Base-by-base conservation (phyloP, 2,329 filamentous ascomycete species). In the Fusarium sacchari region DNA sequence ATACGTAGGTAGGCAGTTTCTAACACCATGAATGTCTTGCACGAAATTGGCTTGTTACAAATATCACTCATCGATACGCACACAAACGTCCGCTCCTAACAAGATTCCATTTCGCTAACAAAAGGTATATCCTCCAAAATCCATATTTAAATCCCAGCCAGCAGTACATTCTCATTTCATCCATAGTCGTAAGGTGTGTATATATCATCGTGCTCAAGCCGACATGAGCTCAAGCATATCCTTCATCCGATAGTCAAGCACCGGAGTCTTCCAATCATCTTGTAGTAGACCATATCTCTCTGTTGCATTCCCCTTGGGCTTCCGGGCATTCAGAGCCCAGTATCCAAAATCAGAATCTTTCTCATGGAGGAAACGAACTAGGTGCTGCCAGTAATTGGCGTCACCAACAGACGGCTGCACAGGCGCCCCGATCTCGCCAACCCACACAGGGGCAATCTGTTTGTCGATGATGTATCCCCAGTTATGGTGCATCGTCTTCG, bases 291-390 rank as follows among this genome's bases (percentile, higher is more conserved):
- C 87, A 78, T 93, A 93, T 18, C 86, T 85, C 83, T 93, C 91
- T 37, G 81, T 83, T 55, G 82, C 85, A 79, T 90, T 85, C 42
- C 87, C 83, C 64, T 85, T 85, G 15, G 90, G 88, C 80, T 93
- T 93, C 52, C 89, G 84, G 43, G 91, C 89, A 81, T 93, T 93
- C 73, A 93, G 79, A 22, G 91, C 91, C 91, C 91, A 93, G 80
- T 93, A 93, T 12, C 88, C 91, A 82, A 91, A 92, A 75, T 92
- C 90, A 15, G 88, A 89, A 74, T 92, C 89, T 57, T 89, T 80
- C 6, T 83, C 80, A 76, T 86, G 86, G 64, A 93, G 83, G 79
- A 87, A 91, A 34, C 83, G 84, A 82, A 92, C 82, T 79, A 93
- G 80, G 78, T 92, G 89, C 47, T 82, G 81, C 91, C 91, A 93